Base-by-base conservation (phyloP, 805 yeast genomes). In the Jamesozyma jinghongensis region DNA sequence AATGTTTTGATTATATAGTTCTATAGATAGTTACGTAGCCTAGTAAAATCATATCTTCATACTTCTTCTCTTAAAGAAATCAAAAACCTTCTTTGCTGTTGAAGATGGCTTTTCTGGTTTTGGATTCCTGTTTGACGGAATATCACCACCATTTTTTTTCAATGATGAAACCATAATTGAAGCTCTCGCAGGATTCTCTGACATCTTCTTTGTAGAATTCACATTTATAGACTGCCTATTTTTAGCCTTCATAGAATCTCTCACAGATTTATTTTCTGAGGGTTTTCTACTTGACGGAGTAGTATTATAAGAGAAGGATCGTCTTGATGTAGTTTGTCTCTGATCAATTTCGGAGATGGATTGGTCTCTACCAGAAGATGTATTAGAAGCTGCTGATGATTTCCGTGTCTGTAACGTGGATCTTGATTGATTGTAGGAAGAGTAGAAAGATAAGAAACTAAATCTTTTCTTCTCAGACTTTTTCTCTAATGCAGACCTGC, bases 81-180 rank as follows among this genome's bases (percentile, higher is more conserved):
- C 88, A 72, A 81, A 75, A 8, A 81, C 87, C 52, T 77, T 77
- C 55, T 79, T 76, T 4, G 92, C 86, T 2, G 92, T 81, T 36
- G 87, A 79, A 20, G 34, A 19, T 27, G 35, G 42, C 22, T 29
- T 40, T 5, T 26, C 27, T 19, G 34, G 28, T 22, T 16, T 6
- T 28, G 25, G 11, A 4, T 14, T 16, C 18, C 33, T 22, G 13
- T 22, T 17, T 4, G 32, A 11, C 7, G 25, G n/a, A 11, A 16
- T 14, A 10, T 30, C 11, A 8, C 19, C 10, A 18, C 5, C 16
- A 7, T 38, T 25, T 11, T 32, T 19, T 25, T 18, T 13, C 13
- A 42, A 35, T 13, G 38, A 11, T 2, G 43, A 40, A n/a, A 43
- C 36, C 46, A 43, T 43, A 16, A 43, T 37, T 3, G 48, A 44